A percentile compares a stretch with the other conserved stretches of the same genome.
These are phyloP conservation scores for Periconia sp. DNA, from an alignment of 2,329 filamentous ascomycete species.

Conservation along the genomic window DNA sequence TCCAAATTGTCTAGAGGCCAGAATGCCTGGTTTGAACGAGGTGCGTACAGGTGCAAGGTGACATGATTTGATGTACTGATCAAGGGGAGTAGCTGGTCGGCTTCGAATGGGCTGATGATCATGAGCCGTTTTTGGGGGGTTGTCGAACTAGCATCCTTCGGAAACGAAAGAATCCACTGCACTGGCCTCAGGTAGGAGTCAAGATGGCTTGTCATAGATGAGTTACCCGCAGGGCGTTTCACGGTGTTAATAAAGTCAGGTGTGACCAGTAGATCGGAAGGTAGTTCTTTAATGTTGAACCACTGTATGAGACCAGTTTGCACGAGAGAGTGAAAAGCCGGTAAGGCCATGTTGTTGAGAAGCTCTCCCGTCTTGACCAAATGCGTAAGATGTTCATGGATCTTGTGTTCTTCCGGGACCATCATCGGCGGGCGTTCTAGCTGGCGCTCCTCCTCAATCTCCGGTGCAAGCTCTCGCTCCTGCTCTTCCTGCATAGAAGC, in stretches of 20 bases:
- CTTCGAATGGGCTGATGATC: slow-evolving; percentile 64
- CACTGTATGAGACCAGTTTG: slow-evolving; percentile 45
- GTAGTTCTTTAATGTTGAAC: slow-evolving; percentile 42
- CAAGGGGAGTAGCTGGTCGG: slow-evolving; percentile 49
- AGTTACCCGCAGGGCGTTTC: neutral
- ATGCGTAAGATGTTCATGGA: slow-evolving; percentile 48
- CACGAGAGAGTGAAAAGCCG: slow-evolving; percentile 51
- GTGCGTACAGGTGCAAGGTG: slow-evolving; percentile 55
- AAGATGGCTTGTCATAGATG: slow-evolving; percentile 3
- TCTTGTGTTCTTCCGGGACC: slow-evolving; percentile 42
- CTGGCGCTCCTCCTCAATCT: slow-evolving; percentile 63
- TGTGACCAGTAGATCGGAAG: slow-evolving; percentile 50
- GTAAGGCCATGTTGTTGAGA: slow-evolving; percentile 26
- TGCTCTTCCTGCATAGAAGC: slow-evolving; percentile 64
- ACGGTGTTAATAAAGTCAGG: slow-evolving; percentile 53
- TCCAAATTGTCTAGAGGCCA: slow-evolving; percentile 49
- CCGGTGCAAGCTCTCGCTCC: slow-evolving; percentile 67
- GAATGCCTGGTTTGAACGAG: slow-evolving; percentile 45
- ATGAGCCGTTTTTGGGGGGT: slow-evolving; percentile 39
- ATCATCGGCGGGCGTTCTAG: slow-evolving; percentile 51
- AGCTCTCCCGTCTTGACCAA: slow-evolving; percentile 47
- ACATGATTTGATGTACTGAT: slow-evolving; percentile 44
- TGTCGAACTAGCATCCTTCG: neutral
- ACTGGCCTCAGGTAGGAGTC: slow-evolving; percentile 58
- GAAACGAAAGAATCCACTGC: slow-evolving; percentile 53